Evolutionary conservation across 495 filamentous ascomycete genomes (phyloP).

Genomic region (Pseudomonodictys pantanalensis): DNA sequence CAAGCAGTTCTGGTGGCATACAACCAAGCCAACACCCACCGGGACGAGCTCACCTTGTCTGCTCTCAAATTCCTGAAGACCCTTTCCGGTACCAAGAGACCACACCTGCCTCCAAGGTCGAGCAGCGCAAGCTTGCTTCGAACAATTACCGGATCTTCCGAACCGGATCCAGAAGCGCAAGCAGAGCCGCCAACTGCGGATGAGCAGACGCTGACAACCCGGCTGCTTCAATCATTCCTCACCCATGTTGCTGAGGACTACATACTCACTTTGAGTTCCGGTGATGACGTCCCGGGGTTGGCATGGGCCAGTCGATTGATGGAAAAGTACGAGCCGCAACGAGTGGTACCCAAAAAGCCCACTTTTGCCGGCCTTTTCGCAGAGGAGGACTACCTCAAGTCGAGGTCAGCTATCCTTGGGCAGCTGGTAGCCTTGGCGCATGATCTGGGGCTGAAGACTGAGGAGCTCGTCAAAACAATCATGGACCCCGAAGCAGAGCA

Average conservation of each 20-base stretch:
- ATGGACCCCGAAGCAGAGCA: slow-evolving; percentile 45
- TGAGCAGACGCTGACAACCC: slow-evolving; percentile 57
- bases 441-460: slow-evolving; percentile 54
- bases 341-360: slow-evolving; percentile 52
- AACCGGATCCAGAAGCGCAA: slow-evolving; percentile 80
- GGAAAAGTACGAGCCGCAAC: slow-evolving; percentile 66
- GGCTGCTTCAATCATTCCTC: slow-evolving; percentile 79
- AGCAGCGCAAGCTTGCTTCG: slow-evolving; percentile 57
- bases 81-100: slow-evolving; percentile 68
- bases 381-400: slow-evolving; percentile 59
- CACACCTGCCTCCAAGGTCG: slow-evolving; percentile 68
- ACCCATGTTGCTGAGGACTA: slow-evolving; percentile 84
- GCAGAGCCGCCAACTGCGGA: slow-evolving; percentile 52
- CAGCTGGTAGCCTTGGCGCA: slow-evolving; percentile 71
- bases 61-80: slow-evolving; percentile 73
- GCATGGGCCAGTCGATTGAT: slow-evolving; percentile 72
- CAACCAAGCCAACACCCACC: slow-evolving; percentile 43
- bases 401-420: slow-evolving; percentile 68
- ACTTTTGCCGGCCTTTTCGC: slow-evolving; percentile 62
- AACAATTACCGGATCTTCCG: slow-evolving; percentile 38
- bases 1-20: slow-evolving; percentile 72
- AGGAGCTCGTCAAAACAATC: slow-evolving; percentile 51
- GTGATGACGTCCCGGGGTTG: slow-evolving; percentile 64
- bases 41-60: slow-evolving; percentile 66
- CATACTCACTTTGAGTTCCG: slow-evolving; percentile 50